Percentiles rank a stretch among this genome's conserved stretches.
These are phyloP conservation scores for Chenopodium formosanum DNA, from an alignment of 148 eudicot species.

Conservation along the genomic window DNA sequence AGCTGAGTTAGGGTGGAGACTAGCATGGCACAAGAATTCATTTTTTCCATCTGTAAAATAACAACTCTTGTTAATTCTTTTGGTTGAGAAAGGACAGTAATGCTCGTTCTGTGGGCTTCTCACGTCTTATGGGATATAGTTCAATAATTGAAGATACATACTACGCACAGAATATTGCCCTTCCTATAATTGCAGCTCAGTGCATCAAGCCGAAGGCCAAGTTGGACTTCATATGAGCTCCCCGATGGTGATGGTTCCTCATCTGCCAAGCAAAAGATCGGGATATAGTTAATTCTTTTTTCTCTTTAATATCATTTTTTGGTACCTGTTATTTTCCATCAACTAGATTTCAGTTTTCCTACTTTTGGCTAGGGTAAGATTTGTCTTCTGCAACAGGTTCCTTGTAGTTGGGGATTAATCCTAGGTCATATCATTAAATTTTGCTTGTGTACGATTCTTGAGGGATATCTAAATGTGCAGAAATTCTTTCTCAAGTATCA, in stretches of 20 bases:
- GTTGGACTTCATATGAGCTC: slow-evolving; percentile 19
- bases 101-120: slow-evolving; percentile 35
- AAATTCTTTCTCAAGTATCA: slow-evolving; percentile 42
- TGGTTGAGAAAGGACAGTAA: slow-evolving; percentile 39
- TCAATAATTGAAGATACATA: slow-evolving; percentile 38
- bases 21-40: slow-evolving; percentile 43
- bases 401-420: slow-evolving; percentile 29
- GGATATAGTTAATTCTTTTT: slow-evolving; percentile 25
- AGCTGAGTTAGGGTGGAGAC: slow-evolving; percentile 26
- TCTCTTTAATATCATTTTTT: slow-evolving; percentile 23
- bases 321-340: slow-evolving; percentile 25
- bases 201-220: slow-evolving; percentile 27
- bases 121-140: slow-evolving; percentile 34
- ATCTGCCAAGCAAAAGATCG: slow-evolving; percentile 26
- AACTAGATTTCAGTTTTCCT: slow-evolving; percentile 23
- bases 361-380: slow-evolving; percentile 25
- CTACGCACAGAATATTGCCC: slow-evolving; percentile 19
- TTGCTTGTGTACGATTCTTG: slow-evolving; percentile 44
- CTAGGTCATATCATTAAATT: slow-evolving; percentile 32
- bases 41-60: slow-evolving; percentile 64
- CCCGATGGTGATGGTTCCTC: slow-evolving; percentile 15
- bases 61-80: slow-evolving; percentile 41
- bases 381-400: slow-evolving; percentile 30
- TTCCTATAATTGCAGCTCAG: slow-evolving; percentile 23
- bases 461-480: slow-evolving; percentile 53